Evolutionary conservation across 2,329 filamentous ascomycete species (phyloP).

Genomic region (Sporothrix protearum): DNA sequence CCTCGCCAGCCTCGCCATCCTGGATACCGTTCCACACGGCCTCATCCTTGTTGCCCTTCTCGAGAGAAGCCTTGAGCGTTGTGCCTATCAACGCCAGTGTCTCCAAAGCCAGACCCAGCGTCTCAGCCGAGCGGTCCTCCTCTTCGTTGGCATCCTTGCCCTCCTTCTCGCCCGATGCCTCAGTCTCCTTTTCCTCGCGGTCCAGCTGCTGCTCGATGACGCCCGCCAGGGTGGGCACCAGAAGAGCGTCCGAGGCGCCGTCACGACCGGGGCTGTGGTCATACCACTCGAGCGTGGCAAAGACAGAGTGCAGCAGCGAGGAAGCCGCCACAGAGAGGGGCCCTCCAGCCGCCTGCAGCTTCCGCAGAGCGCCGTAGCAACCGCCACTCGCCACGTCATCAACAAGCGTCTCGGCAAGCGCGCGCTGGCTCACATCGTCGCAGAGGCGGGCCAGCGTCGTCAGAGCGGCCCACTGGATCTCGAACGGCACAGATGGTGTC

Average conservation of each 20-base stretch:
- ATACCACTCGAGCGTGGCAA: conserved; percentile 51
- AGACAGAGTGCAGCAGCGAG: conserved; percentile 61
- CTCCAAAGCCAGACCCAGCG: conserved; percentile 56
- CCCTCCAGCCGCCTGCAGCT: conserved; percentile 47
- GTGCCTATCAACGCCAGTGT: conserved; percentile 63
- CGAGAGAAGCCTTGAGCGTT: conserved; percentile 50
- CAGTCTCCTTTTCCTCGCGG: not conserved
- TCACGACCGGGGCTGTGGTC: conserved; percentile 49
- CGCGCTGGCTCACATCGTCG: conserved; percentile 51
- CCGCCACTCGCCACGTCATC: conserved; percentile 41
- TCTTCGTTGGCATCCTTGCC: not conserved
- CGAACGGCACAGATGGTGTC: conserved; percentile 37
- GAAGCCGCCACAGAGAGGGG: conserved; percentile 55
- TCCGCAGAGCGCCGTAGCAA: conserved; percentile 49
- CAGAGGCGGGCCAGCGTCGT: conserved; percentile 56
- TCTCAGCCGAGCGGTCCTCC: conserved; percentile 36
- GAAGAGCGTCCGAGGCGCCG: conserved; percentile 48
- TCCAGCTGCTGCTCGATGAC: conserved; percentile 36
- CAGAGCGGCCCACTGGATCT: conserved; percentile 48
- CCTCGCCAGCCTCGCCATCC: conserved; percentile 36
- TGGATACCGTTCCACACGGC: conserved; percentile 37
- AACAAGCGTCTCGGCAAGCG: conserved; percentile 52
- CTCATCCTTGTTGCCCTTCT: conserved; percentile 42
- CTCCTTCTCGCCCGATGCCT: not conserved
- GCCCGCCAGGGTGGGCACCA: conserved; percentile 46